Evolutionary conservation across 2,329 filamentous ascomycete species (phyloP).

Genomic region (Colletotrichum euphorbiae): DNA sequence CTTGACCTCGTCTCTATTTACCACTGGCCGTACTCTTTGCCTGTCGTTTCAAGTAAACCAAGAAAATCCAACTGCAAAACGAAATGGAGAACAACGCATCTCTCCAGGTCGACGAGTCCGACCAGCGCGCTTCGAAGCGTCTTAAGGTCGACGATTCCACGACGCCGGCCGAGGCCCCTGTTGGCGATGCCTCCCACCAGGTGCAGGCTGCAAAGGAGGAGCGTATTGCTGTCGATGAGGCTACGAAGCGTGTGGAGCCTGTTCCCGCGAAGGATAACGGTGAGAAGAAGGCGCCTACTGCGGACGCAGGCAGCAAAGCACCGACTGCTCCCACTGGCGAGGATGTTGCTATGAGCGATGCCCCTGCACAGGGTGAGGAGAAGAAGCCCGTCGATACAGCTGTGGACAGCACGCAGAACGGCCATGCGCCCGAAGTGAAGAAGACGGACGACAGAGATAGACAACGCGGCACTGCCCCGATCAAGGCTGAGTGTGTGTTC

Average conservation of each 20-base stretch:
- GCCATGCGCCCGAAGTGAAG: conserved; percentile 13
- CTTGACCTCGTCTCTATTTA: conserved; percentile 6
- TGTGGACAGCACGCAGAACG: conserved; percentile 25
- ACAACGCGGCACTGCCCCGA: conserved; percentile 47
- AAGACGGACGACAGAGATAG: conserved; percentile 41
- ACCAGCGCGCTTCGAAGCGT: conserved; percentile 43
- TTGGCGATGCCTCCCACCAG: not conserved
- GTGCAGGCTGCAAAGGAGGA: conserved; percentile 11
- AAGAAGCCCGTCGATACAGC: conserved; percentile 1
- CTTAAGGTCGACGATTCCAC: conserved; percentile 41
- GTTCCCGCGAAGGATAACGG: conserved; percentile 30
- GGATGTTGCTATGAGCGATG: conserved; percentile 35
- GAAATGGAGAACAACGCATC: conserved; percentile 28
- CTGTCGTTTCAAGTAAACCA: not conserved
- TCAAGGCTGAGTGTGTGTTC: conserved; percentile 52
- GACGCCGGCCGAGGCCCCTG: not conserved
- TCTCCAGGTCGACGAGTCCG: conserved; percentile 29
- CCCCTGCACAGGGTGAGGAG: not conserved
- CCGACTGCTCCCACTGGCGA: no score
- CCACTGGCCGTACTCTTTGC: not conserved
- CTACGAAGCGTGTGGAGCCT: conserved; percentile 26
- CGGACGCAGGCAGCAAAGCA: not conserved
- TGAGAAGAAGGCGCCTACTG: conserved; percentile 4
- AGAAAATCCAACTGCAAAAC: not conserved
- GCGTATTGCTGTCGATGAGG: conserved; percentile 31